Evolutionary conservation across 164 flowering plant species (phyloP).

Genomic region (Liriodendron chinense): DNA sequence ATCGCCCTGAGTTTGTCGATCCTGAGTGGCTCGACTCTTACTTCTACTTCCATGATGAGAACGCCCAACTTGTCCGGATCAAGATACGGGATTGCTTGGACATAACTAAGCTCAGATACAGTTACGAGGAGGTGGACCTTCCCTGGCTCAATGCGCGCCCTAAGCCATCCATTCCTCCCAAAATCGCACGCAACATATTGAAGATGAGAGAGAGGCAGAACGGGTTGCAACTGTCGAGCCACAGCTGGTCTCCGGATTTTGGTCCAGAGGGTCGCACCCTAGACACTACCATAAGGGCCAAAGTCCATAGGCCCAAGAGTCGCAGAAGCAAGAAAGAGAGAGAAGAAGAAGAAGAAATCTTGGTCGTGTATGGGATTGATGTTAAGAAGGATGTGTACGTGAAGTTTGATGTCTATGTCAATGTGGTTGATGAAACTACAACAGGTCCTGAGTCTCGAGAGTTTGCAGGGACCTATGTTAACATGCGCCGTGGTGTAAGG

Average conservation of each 20-base stretch:
- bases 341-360: slow-evolving; percentile 13
- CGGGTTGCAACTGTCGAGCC: background rate
- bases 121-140: slow-evolving; percentile 12
- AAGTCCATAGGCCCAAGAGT: slow-evolving; percentile 8
- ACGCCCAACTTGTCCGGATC: no score
- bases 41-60: no score
- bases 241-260: slow-evolving; percentile 1
- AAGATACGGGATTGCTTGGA: no score
- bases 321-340: background rate
- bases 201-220: slow-evolving; percentile 9
- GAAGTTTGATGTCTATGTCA: slow-evolving; percentile 28
- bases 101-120: slow-evolving; percentile 20
- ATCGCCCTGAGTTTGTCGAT: slow-evolving; percentile 11
- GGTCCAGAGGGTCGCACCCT: slow-evolving; percentile 18
- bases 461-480: slow-evolving; percentile 31
- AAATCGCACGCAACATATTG: slow-evolving; percentile 20
- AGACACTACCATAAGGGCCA: slow-evolving; percentile 14
- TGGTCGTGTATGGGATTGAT: slow-evolving; percentile 21
- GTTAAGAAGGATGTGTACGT: slow-evolving; percentile 23
- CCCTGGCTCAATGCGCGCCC: slow-evolving; percentile 30
- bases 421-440: slow-evolving; percentile 17
- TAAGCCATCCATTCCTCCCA: slow-evolving; percentile 23
- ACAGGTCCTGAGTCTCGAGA: slow-evolving; percentile 24
- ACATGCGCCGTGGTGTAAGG: slow-evolving; percentile 19
- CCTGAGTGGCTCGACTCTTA: slow-evolving; percentile 25